Base-by-base conservation (phyloP, 2,329 filamentous ascomycete genomes). In the Fusarium floridanum region DNA sequence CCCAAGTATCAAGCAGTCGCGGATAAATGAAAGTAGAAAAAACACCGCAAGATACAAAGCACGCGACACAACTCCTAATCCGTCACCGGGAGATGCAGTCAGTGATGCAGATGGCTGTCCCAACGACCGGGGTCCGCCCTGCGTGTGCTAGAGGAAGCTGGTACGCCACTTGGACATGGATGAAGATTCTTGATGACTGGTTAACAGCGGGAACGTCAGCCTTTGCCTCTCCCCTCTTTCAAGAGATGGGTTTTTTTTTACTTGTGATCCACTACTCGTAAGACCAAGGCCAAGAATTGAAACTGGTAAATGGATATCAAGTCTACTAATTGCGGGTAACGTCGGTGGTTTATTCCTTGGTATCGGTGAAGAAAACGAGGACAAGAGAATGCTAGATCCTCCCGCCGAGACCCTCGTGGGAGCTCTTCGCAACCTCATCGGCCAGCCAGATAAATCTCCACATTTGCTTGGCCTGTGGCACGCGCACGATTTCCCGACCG, bases 61-160 rank as follows among this genome's bases (percentile, higher is more conserved):
- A 78, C 67, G 32, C 73, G 75, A 78, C 73, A 71, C 43, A 71
- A 10, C 64, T 66, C 76, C 76, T 53, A 73, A 68, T 71, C 56
- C 45, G 73, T 78, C 73, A 76, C 73, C 76, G 64, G 73, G 22
- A 9, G 29, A 57, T 71, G 64, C 60, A 50, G 48, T 32, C 60
- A 32, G 53, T 50, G 57, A 64, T 67, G 71, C 60, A 37, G 50
- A 68, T 55, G 27, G 27, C n/a, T 39, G 59, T 62, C 14, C 57
- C 11, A 20, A 59, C 24, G 50, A 57, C 66, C 50, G 37, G 66
- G 64, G 61, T 60, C 20, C n/a, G 7, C n/a, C 29, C 27, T 73
- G 66, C 48, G 64, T 45, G 67, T 20, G 41, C 37, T 27, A 65
- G 62, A 59, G 39, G 39, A 62, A 62, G 55, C 20, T 16, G 60